Evolutionary conservation across 1,284 basidiomycete species (phyloP).

Genomic region (Austropuccinia psidii): DNA sequence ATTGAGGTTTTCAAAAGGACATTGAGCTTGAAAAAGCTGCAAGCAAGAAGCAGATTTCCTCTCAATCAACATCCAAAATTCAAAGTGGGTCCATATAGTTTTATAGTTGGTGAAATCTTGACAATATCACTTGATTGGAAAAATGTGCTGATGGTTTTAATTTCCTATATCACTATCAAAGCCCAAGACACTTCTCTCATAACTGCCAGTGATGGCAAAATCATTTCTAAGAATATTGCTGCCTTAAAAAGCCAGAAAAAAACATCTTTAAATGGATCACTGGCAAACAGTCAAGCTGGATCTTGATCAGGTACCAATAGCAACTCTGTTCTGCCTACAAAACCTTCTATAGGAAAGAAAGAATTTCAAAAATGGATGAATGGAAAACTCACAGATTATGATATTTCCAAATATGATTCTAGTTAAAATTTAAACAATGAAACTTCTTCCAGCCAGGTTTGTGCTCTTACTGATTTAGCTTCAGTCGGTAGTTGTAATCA

Average conservation of each 20-base stretch:
- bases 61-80: too few relatives aligned
- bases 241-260: conserved; percentile 23
- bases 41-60: neutral
- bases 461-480: conserved; percentile 65
- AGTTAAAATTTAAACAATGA: conserved; percentile 48
- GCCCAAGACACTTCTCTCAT: conserved; percentile 16
- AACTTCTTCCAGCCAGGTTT: conserved; percentile 57
- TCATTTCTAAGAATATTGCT: conserved; percentile 25
- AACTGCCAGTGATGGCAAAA: conserved; percentile 3
- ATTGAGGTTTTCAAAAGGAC: neutral
- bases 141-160: too few relatives aligned
- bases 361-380: conserved; percentile 86
- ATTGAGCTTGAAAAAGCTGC: neutral
- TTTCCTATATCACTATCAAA: too few relatives aligned
- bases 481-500: conserved; percentile 70
- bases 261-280: neutral
- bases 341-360: conserved; percentile 57
- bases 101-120: too few relatives aligned
- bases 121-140: too few relatives aligned
- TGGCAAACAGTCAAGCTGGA: neutral
- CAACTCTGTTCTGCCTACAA: neutral
- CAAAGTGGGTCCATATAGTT: too few relatives aligned
- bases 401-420: conserved; percentile 85
- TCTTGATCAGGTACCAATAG: conserved; percentile 29
- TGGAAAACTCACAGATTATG: conserved; percentile 60